These are phyloP conservation scores for Diplodia mutila DNA, from an alignment of 2,329 filamentous ascomycete genomes.

Conservation along the genomic window DNA sequence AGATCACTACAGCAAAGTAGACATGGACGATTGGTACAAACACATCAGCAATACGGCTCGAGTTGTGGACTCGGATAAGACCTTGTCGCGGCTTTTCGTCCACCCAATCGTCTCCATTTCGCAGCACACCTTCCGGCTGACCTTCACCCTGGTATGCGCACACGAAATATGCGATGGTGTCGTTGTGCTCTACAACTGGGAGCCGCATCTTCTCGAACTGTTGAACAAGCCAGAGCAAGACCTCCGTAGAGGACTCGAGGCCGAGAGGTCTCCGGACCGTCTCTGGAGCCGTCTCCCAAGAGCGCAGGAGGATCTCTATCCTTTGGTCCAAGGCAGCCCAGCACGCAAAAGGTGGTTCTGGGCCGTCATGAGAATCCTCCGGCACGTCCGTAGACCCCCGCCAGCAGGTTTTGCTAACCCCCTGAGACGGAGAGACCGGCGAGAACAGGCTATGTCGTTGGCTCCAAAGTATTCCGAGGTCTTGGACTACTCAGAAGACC, in stretches of 20 bases:
- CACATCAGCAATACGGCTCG: constrained; percentile 49
- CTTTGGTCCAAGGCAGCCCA: constrained; percentile 40
- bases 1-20: constrained; percentile 41
- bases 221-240: constrained; percentile 37
- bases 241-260: constrained; percentile 32
- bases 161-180: constrained; percentile 52
- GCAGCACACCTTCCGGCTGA: constrained; percentile 37
- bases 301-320: constrained; percentile 54
- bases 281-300: constrained; percentile 43
- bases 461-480: constrained; percentile 40
- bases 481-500: constrained; percentile 43
- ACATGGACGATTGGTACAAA: constrained; percentile 44
- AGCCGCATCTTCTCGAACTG: constrained; percentile 45
- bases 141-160: constrained; percentile 46
- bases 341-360: constrained; percentile 53
- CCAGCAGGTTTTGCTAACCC: constrained; percentile 50
- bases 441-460: constrained; percentile 31
- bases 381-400: constrained; percentile 46
- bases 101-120: constrained; percentile 36
- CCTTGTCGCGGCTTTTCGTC: constrained; percentile 47
- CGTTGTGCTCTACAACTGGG: constrained; percentile 44
- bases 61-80: constrained; percentile 43
- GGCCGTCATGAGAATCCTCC: constrained; percentile 49
- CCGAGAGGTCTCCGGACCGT: constrained; percentile 21
- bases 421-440: constrained; percentile 35